Conservation (phyloP, 805 yeast genomes). For the Pichia cephalocereana region DNA sequence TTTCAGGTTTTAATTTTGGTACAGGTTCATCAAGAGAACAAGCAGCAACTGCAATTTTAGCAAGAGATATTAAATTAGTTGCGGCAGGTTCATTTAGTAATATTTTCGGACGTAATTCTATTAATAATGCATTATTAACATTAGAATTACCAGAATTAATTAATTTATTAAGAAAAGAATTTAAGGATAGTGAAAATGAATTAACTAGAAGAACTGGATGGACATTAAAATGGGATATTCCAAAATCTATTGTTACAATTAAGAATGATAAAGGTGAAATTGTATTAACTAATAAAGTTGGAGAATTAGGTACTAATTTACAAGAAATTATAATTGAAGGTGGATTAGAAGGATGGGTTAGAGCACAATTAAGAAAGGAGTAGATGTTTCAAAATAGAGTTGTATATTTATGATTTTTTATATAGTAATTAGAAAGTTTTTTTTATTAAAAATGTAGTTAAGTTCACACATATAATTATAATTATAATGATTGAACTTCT, state of each 20-base stretch:
- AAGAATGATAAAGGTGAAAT: slow-evolving; percentile 53
- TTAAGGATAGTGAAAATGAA: slow-evolving; percentile 40
- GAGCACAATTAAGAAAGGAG: slow-evolving; percentile 44
- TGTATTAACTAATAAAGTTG: slow-evolving; percentile 77
- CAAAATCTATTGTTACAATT: slow-evolving; percentile 71
- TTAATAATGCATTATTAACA: slow-evolving; percentile 91
- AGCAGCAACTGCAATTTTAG: slow-evolving; percentile 97
- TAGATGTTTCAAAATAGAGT: slow-evolving; percentile 4
- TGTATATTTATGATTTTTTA: too few relatives aligned
- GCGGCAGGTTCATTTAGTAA: slow-evolving; percentile 98
- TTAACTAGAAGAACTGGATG: slow-evolving; percentile 93
- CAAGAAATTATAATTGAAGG: slow-evolving; percentile 97
- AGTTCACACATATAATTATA: too few relatives aligned
- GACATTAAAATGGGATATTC: slow-evolving; percentile 88
- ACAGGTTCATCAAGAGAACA: slow-evolving; percentile 98
- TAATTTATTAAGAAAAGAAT: slow-evolving; percentile 63
- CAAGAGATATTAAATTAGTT: slow-evolving; percentile 85
- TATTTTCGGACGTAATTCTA: slow-evolving; percentile 90
- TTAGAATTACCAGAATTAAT: slow-evolving; percentile 88
- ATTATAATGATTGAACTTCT: slow-evolving; percentile 37
- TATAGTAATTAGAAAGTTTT: neutral
- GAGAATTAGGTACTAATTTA: slow-evolving; percentile 88
- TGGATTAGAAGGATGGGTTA: slow-evolving; percentile 98
- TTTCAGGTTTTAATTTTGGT: slow-evolving; percentile 93
- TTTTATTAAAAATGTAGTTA: neutral